Evolutionary conservation across 345 rosid species (phyloP).

Genomic region (Citrus australasica): DNA sequence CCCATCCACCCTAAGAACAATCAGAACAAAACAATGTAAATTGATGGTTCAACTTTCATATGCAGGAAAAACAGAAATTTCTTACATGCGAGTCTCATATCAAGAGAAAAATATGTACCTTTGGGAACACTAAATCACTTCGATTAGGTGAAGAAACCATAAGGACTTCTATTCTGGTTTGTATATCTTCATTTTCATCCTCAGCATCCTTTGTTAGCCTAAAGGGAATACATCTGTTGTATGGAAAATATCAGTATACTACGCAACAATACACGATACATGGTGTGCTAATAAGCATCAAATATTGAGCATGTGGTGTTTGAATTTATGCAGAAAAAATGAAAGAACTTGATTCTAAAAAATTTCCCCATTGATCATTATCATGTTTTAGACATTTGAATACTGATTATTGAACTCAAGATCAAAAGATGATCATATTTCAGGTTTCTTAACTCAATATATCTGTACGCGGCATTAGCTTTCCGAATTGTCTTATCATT

Average conservation of each 20-base stretch:
- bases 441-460: not conserved
- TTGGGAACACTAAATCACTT: constrained; percentile 78
- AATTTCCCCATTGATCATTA: not conserved
- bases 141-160: constrained; percentile 93
- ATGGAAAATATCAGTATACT: not conserved
- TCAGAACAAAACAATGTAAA: not conserved
- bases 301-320: not conserved
- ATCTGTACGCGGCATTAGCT: not conserved
- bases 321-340: not conserved
- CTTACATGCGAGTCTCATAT: not conserved
- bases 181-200: constrained; percentile 27
- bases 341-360: not conserved
- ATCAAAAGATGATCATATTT: not conserved
- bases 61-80: not conserved
- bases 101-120: constrained; percentile 34
- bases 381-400: not conserved
- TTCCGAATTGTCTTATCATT: not conserved
- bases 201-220: constrained; percentile 39
- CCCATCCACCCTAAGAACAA: constrained; percentile 87
- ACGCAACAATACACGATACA: not conserved
- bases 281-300: not conserved
- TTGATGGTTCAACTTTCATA: not conserved
- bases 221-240: constrained; percentile 76
- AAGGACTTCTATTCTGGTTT: constrained; percentile 51
- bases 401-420: not conserved